A percentile compares a stretch with the other conserved stretches of the same genome.
Conservation (phyloP, 2,329 filamentous ascomycete species). For the Nakataea oryzae region DNA sequence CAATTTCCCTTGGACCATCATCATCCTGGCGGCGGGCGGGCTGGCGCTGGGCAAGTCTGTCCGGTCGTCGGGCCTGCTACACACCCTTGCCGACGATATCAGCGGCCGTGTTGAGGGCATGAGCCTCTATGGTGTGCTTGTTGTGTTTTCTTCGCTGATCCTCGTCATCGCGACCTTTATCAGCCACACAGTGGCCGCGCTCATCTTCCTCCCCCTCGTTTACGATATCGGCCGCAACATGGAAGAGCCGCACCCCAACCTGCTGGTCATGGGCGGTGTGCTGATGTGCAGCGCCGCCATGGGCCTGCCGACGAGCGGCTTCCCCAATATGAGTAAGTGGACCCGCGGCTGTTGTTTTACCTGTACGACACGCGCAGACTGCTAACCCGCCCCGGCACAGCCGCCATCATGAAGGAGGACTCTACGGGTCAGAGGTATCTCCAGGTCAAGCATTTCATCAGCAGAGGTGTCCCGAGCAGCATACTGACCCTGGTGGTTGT, state of each 20-base stretch:
- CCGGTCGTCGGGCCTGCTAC: slow-evolving; percentile 81
- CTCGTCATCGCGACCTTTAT: slow-evolving; percentile 95
- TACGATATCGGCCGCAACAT: slow-evolving; percentile 75
- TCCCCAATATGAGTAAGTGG: slow-evolving; percentile 97
- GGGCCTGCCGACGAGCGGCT: slow-evolving; percentile 90
- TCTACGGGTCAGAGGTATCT: slow-evolving; percentile 86
- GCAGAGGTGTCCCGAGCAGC: slow-evolving; percentile 80
- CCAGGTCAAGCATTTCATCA: slow-evolving; percentile 88
- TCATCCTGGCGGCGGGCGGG: slow-evolving; percentile 91
- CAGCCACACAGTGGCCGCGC: slow-evolving; percentile 88
- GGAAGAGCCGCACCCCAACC: slow-evolving; percentile 83
- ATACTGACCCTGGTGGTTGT: slow-evolving; percentile 73
- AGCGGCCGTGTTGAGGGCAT: slow-evolving; percentile 64
- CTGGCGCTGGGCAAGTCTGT: slow-evolving; percentile 89
- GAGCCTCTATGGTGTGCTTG: slow-evolving; percentile 74
- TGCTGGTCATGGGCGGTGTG: slow-evolving; percentile 89
- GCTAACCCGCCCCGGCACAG: slow-evolving; percentile 29
- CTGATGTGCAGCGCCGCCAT: slow-evolving; percentile 98
- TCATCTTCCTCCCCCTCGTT: slow-evolving; percentile 90
- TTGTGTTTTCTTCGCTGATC: slow-evolving; percentile 77
- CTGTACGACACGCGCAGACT: slow-evolving; percentile 10
- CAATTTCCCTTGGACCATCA: slow-evolving; percentile 99
- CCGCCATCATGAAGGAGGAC: slow-evolving; percentile 99
- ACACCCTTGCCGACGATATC: slow-evolving; percentile 75
- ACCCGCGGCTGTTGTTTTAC: slow-evolving; percentile 4